These are phyloP conservation scores for Amauroascus verrucosus DNA, from an alignment of 2,329 filamentous ascomycete genomes.

Conservation along the genomic window DNA sequence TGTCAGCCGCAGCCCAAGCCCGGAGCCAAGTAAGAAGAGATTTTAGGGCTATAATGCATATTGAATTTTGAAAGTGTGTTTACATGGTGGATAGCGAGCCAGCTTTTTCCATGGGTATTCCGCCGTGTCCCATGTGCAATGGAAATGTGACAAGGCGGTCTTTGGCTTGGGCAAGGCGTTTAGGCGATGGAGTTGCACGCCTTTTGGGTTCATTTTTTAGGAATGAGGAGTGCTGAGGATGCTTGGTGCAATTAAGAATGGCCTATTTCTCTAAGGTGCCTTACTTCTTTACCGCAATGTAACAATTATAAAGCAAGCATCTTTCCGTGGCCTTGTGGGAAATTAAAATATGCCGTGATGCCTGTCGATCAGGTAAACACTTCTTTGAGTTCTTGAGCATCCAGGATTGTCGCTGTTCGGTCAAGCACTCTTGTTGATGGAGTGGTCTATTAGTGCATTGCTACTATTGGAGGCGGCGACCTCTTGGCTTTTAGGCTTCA, in stretches of 20 bases:
- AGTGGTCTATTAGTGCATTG: too few species aligned
- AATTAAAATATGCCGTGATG: neutral
- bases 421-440: too few species aligned
- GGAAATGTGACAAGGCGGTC: neutral
- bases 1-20: constrained; percentile 70
- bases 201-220: neutral
- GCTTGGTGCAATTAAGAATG: neutral
- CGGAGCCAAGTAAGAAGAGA: constrained; percentile 67
- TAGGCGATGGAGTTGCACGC: constrained; percentile 6
- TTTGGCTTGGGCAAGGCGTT: constrained; percentile 8
- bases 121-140: neutral
- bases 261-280: neutral
- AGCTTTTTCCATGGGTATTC: neutral
- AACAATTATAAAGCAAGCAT: neutral
- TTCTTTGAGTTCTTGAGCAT: too few species aligned
- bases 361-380: neutral
- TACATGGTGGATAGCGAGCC: neutral
- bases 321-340: neutral
- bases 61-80: constrained; percentile 4
- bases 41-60: constrained; percentile 38
- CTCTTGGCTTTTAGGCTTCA: constrained; percentile 4
- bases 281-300: neutral
- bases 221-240: neutral
- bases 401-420: too few species aligned
- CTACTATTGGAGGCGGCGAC: neutral